phyloP scores from a whole-genome alignment of 768 basidiomycete species.

The Leccinellum luteum region DNA sequence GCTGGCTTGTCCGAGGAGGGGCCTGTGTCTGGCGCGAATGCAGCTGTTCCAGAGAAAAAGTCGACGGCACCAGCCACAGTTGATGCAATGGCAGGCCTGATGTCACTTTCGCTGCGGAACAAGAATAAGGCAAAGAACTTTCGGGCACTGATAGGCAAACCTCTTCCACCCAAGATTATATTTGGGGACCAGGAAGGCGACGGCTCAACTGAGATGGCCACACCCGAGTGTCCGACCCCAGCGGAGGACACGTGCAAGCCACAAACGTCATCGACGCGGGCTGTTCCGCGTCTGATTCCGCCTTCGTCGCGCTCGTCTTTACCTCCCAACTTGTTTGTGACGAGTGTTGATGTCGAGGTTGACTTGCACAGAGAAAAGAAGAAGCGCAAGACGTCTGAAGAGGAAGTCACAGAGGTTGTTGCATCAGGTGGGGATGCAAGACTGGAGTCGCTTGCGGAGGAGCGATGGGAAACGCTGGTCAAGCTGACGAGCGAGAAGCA shows the following conservation, averaged over 20 bases:
- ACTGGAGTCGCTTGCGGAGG: slow-evolving; percentile 13
- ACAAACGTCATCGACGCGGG: background rate
- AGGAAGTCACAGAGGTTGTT: slow-evolving; percentile 27
- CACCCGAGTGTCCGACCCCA: background rate
- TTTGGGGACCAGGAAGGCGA: slow-evolving; percentile 35
- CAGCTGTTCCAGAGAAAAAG: slow-evolving; percentile 18
- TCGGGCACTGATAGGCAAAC: slow-evolving; percentile 47
- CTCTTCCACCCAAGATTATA: slow-evolving; percentile 50
- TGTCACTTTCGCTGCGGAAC: slow-evolving; percentile 54
- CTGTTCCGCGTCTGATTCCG: slow-evolving; percentile 45
- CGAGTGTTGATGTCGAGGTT: slow-evolving; percentile 67
- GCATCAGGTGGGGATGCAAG: background rate
- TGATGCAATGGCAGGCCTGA: slow-evolving; percentile 28
- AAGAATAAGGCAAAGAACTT: slow-evolving; percentile 77
- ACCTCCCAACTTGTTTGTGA: slow-evolving; percentile 66
- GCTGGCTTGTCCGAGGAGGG: slow-evolving; percentile 18
- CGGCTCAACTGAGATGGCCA: background rate
- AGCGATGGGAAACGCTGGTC: slow-evolving; percentile 18
- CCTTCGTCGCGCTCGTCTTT: slow-evolving; percentile 61
- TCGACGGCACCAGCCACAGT: background rate
- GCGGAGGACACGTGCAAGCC: too few species aligned
- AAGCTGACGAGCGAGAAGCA: slow-evolving; percentile 26
- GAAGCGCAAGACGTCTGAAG: slow-evolving; percentile 32
- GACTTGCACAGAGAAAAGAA: slow-evolving; percentile 35
- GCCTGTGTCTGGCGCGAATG: slow-evolving; percentile 42